A percentile compares a stretch with the other conserved stretches of the same genome.
Conservation (phyloP, 2,329 filamentous ascomycete genomes). For the Talaromyces sp. region DNA sequence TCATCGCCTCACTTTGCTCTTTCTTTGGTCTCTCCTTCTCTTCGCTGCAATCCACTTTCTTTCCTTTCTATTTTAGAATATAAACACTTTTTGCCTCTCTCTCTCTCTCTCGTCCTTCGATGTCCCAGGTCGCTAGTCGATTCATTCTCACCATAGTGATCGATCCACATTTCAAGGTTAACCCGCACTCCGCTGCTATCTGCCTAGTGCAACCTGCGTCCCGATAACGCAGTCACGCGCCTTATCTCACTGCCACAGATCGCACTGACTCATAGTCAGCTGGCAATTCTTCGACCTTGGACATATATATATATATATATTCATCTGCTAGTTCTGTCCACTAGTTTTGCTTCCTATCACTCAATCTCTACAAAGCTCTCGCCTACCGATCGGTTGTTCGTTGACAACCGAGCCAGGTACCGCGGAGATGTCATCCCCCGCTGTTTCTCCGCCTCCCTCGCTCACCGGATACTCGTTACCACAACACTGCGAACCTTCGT, state of each 20-base stretch:
- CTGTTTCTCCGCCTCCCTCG: neutral
- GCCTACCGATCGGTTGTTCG: neutral
- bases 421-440: slow-evolving; percentile 9
- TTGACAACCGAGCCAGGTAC: neutral
- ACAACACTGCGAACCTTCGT: slow-evolving; percentile 58
- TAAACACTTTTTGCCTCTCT: no score
- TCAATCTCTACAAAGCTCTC: neutral
- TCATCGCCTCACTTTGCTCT: neutral
- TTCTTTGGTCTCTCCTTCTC: neutral
- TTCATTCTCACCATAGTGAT: neutral
- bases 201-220: neutral
- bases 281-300: neutral
- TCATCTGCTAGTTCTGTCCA: neutral
- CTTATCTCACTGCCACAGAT: slow-evolving; percentile 4
- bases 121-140: neutral
- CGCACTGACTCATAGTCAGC: slow-evolving; percentile 4
- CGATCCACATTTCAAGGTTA: slow-evolving; percentile 5
- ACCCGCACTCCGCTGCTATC: slow-evolving; percentile 9
- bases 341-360: neutral
- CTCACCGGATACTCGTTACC: slow-evolving; percentile 40
- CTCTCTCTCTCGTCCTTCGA: no score
- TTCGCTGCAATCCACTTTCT: neutral
- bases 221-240: slow-evolving; percentile 17
- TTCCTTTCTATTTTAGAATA: neutral
- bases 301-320: neutral